Percentiles rank a stretch among this genome's conserved stretches.
Conservation (phyloP, 2,329 filamentous ascomycete genomes). For the Xylaria sp. region DNA sequence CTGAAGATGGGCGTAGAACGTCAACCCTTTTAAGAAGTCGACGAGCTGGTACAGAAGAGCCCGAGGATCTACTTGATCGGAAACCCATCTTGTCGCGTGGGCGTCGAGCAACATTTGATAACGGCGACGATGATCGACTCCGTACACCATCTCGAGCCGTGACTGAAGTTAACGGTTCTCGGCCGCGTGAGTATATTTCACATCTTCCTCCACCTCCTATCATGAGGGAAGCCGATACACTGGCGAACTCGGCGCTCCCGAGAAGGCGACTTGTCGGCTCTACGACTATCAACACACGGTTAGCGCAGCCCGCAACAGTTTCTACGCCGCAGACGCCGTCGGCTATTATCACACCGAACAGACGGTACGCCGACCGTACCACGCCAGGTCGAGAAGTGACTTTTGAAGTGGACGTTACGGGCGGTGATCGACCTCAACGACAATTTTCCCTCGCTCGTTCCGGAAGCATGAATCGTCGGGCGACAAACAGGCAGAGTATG, state of each 20-base stretch:
- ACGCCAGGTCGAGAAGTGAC: constrained; percentile 49
- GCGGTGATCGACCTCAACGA: constrained; percentile 51
- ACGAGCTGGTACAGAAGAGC: constrained; percentile 54
- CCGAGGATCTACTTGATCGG: constrained; percentile 49
- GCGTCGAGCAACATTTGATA: constrained; percentile 53
- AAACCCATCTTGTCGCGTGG: constrained; percentile 52
- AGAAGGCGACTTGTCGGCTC: constrained; percentile 57
- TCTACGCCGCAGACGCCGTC: constrained; percentile 41
- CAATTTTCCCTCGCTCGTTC: constrained; percentile 54
- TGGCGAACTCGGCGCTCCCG: constrained; percentile 55
- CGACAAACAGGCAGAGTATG: constrained; percentile 52
- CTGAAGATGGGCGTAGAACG: constrained; percentile 56
- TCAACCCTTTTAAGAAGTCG: constrained; percentile 52
- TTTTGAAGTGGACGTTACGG: constrained; percentile 44
- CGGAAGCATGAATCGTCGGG: constrained; percentile 52
- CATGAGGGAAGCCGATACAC: constrained; percentile 40
- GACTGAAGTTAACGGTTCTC: constrained; percentile 57
- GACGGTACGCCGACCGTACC: constrained; percentile 57
- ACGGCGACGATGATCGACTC: constrained; percentile 58
- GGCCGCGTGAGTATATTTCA: constrained; percentile 48
- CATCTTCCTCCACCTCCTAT: constrained; percentile 45
- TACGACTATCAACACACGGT: constrained; percentile 54
- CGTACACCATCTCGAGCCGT: constrained; percentile 64
- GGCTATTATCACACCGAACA: constrained; percentile 40
- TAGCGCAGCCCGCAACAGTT: constrained; percentile 44